phyloP scores from a whole-genome alignment of 2,329 filamentous ascomycete genomes.

The Fusarium chuoi region DNA sequence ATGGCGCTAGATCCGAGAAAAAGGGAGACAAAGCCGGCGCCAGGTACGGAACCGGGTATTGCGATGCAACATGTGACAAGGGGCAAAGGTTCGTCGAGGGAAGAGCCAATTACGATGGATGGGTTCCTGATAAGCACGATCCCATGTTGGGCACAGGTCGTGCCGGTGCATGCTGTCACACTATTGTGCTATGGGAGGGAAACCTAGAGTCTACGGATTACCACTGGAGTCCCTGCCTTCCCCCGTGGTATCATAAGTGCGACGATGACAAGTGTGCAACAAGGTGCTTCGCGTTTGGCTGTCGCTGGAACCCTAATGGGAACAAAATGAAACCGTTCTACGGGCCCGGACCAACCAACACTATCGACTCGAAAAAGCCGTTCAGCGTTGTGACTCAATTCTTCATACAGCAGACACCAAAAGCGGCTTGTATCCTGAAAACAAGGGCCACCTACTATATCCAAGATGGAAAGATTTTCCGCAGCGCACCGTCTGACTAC shows the following conservation, averaged over 20 bases:
- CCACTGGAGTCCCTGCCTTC: constrained; percentile 71
- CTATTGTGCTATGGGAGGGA: constrained; percentile 72
- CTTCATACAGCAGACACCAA: constrained; percentile 53
- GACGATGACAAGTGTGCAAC: constrained; percentile 58
- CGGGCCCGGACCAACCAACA: constrained; percentile 62
- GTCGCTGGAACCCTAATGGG: constrained; percentile 76
- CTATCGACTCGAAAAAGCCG: constrained; percentile 66
- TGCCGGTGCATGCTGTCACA: constrained; percentile 66
- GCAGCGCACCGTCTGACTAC: background rate
- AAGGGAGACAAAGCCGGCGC: constrained; percentile 62
- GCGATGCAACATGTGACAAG: constrained; percentile 62
- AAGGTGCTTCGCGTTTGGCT: constrained; percentile 75
- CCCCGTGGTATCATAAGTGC: constrained; percentile 61
- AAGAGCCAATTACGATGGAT: constrained; percentile 62
- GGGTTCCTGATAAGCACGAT: constrained; percentile 62
- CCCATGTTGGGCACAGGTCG: constrained; percentile 62
- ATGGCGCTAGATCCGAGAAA: constrained; percentile 63
- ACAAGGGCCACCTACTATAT: constrained; percentile 64
- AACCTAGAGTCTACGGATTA: constrained; percentile 71
- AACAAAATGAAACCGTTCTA: constrained; percentile 65
- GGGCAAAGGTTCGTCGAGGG: constrained; percentile 68
- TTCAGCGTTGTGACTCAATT: constrained; percentile 76
- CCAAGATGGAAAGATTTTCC: constrained; percentile 60
- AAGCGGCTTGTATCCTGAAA: background rate
- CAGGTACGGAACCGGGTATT: constrained; percentile 67